Percentiles rank a stretch among this genome's conserved stretches.
Evolutionary conservation across 1,139 yeast genomes (phyloP).

Genomic region (Candida frijolesensis): DNA sequence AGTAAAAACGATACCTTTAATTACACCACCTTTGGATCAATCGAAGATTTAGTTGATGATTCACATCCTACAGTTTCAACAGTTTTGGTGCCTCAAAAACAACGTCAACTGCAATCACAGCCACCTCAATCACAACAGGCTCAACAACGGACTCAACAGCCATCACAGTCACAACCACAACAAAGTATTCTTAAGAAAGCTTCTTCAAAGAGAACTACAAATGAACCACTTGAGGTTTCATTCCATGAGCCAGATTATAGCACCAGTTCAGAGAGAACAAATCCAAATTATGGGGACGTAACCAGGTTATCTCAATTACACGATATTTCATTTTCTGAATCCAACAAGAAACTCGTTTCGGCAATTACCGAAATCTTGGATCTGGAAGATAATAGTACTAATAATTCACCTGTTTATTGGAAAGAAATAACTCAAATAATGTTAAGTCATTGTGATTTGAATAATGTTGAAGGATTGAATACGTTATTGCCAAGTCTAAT

Average conservation of each 20-base stretch:
- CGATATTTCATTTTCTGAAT: constrained; percentile 53
- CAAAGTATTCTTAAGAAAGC: constrained; percentile 19
- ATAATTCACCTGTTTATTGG: constrained; percentile 42
- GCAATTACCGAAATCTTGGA: constrained; percentile 50
- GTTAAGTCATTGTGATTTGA: constrained; percentile 34
- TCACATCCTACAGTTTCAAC: background rate
- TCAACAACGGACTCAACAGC: constrained; percentile 1
- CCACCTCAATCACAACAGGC: background rate
- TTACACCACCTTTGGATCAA: constrained; percentile 38
- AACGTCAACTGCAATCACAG: background rate
- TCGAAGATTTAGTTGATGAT: constrained; percentile 40
- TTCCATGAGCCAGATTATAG: constrained; percentile 32
- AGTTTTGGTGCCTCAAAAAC: background rate
- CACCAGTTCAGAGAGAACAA: constrained; percentile 10
- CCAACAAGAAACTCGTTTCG: constrained; percentile 46
- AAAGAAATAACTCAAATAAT: constrained; percentile 38
- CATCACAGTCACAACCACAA: constrained; percentile 5
- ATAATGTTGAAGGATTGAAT: constrained; percentile 46
- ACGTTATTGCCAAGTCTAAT: constrained; percentile 47
- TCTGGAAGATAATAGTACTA: constrained; percentile 18
- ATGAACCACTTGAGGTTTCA: constrained; percentile 37
- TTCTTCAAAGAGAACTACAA: background rate
- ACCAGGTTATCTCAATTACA: constrained; percentile 46
- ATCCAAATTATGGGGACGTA: constrained; percentile 29
- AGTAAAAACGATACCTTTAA: constrained; percentile 24